Evolutionary conservation across 2,329 filamentous ascomycete genomes (phyloP).

Genomic region (Penicillium frequentans): DNA sequence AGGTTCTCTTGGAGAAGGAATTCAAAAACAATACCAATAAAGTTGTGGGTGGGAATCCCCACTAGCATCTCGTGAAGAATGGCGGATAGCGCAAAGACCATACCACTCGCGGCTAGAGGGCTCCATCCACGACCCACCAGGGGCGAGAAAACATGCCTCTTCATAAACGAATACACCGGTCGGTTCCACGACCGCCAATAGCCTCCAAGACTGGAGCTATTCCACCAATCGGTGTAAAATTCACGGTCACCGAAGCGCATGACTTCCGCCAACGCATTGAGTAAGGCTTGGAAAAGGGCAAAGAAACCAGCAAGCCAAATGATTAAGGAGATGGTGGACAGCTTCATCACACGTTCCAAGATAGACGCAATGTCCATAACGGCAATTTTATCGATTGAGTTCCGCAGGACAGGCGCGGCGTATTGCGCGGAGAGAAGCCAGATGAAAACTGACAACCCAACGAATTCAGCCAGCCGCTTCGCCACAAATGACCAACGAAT

Average conservation of each 20-base stretch:
- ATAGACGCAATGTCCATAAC: slow-evolving; percentile 79
- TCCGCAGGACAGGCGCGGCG: slow-evolving; percentile 81
- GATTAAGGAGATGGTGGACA: slow-evolving; percentile 90
- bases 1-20: neutral
- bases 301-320: slow-evolving; percentile 99
- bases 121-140: slow-evolving; percentile 82
- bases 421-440: slow-evolving; percentile 96
- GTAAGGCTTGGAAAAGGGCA: slow-evolving; percentile 86
- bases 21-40: slow-evolving; percentile 63
- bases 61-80: slow-evolving; percentile 90
- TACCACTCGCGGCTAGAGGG: slow-evolving; percentile 66
- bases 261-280: slow-evolving; percentile 89
- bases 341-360: slow-evolving; percentile 85
- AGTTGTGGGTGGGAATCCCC: slow-evolving; percentile 90
- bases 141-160: slow-evolving; percentile 86
- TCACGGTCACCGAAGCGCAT: slow-evolving; percentile 87
- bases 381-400: slow-evolving; percentile 85
- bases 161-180: slow-evolving; percentile 96
- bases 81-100: slow-evolving; percentile 86
- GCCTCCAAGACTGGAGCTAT: slow-evolving; percentile 75
- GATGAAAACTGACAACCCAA: slow-evolving; percentile 80
- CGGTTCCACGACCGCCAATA: slow-evolving; percentile 99
- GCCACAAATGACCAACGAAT: slow-evolving; percentile 86
- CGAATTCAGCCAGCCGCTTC: slow-evolving; percentile 77
- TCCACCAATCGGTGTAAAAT: slow-evolving; percentile 99